Conservation (phyloP, 768 basidiomycete genomes). For the Amanita exitialis region DNA sequence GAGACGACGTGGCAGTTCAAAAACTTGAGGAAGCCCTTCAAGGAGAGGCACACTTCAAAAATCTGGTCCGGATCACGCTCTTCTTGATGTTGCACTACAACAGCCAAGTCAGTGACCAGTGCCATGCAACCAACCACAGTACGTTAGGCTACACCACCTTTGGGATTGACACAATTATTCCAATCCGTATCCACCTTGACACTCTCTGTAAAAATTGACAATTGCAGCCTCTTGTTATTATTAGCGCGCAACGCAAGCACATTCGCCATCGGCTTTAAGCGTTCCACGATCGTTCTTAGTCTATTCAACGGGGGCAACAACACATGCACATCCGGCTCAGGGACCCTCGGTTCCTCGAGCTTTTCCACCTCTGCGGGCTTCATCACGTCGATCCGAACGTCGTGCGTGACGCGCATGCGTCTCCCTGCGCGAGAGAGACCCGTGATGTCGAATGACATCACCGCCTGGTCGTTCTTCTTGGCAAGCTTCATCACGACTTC, state of each 20-base stretch:
- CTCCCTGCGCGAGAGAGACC: slow-evolving; percentile 56
- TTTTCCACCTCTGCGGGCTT: slow-evolving; percentile 61
- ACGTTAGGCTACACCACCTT: slow-evolving; percentile 28
- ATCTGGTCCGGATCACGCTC: slow-evolving; percentile 44
- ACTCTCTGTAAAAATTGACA: slow-evolving; percentile 57
- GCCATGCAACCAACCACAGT: background rate
- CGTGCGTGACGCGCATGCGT: slow-evolving; percentile 60
- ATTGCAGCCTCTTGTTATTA: slow-evolving; percentile 39
- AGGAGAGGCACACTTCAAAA: slow-evolving; percentile 59
- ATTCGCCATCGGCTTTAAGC: slow-evolving; percentile 61
- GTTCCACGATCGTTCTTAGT: slow-evolving; percentile 71
- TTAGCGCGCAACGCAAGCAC: slow-evolving; percentile 62
- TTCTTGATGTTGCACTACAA: slow-evolving; percentile 22
- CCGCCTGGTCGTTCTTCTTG: slow-evolving; percentile 75
- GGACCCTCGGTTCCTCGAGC: slow-evolving; percentile 75
- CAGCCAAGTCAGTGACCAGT: background rate
- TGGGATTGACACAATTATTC: slow-evolving; percentile 61
- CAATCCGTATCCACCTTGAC: slow-evolving; percentile 78
- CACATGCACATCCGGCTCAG: slow-evolving; percentile 80
- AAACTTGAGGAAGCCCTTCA: slow-evolving; percentile 73
- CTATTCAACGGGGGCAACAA: slow-evolving; percentile 66
- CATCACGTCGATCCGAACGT: slow-evolving; percentile 77
- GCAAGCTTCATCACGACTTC: slow-evolving; percentile 78
- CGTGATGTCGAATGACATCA: slow-evolving; percentile 68
- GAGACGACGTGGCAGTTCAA: slow-evolving; percentile 73